These are phyloP conservation scores for Nemania abortiva DNA, from an alignment of 2,329 filamentous ascomycete genomes.

Conservation along the genomic window DNA sequence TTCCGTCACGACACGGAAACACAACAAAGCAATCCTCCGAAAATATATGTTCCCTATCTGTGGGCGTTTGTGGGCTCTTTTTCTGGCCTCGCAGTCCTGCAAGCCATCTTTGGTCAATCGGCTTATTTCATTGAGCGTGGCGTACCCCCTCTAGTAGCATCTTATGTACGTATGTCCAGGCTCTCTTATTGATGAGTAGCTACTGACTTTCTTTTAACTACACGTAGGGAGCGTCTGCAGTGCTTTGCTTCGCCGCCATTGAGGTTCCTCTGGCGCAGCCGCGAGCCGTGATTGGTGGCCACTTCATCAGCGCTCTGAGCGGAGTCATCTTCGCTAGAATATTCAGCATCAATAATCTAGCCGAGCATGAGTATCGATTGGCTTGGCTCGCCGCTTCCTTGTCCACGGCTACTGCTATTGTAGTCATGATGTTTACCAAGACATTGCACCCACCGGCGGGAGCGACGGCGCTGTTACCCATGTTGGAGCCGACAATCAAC, in stretches of 20 bases:
- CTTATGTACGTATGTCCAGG: constrained; percentile 11
- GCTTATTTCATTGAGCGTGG: constrained; percentile 18
- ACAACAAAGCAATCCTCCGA: not conserved
- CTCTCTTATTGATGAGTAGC: not conserved
- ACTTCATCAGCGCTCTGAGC: constrained; percentile 25
- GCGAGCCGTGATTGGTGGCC: constrained; percentile 23
- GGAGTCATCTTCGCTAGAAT: constrained; percentile 15
- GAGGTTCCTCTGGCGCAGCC: constrained; percentile 23
- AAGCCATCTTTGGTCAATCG: constrained; percentile 24
- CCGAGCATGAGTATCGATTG: not conserved
- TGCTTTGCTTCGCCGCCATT: constrained; percentile 17
- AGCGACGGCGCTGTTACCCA: constrained; percentile 18
- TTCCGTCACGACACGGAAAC: not conserved
- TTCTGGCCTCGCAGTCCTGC: constrained; percentile 10
- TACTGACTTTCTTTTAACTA: not conserved
- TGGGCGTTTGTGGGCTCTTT: constrained; percentile 26
- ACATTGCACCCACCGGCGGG: constrained; percentile 22
- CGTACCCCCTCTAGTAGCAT: constrained; percentile 23
- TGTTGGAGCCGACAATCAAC: constrained; percentile 11
- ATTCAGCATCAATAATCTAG: constrained; percentile 13
- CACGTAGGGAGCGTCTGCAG: constrained; percentile 18
- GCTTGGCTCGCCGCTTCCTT: constrained; percentile 23
- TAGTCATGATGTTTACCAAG: constrained; percentile 13
- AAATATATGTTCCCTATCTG: constrained; percentile 13
- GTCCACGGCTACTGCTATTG: constrained; percentile 3